Evolutionary conservation across 2,329 filamentous ascomycete species (phyloP).

Genomic region (Ophiocordyceps camponoti-rufipedis): DNA sequence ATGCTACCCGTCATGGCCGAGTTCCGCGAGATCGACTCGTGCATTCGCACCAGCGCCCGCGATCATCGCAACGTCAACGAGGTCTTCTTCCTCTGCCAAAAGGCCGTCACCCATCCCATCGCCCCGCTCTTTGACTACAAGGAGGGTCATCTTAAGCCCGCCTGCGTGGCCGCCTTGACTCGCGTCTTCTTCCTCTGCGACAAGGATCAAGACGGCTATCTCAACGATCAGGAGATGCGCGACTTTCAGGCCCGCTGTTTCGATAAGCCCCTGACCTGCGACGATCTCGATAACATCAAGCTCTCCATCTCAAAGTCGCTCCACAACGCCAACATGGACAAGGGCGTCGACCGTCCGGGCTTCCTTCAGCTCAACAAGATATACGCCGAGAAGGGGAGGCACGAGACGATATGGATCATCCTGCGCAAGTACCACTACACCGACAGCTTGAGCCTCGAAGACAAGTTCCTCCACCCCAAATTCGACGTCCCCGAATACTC

Average conservation of each 20-base stretch:
- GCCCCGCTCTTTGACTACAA: conserved; percentile 95
- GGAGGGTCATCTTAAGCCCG: conserved; percentile 72
- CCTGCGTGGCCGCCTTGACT: conserved; percentile 68
- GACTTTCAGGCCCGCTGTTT: conserved; percentile 88
- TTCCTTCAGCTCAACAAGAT: conserved; percentile 89
- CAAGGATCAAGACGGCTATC: conserved; percentile 83
- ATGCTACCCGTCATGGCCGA: conserved; percentile 97
- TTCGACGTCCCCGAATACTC: conserved; percentile 87
- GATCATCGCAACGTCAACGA: conserved; percentile 91
- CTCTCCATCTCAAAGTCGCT: conserved; percentile 56
- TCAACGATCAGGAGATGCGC: conserved; percentile 79
- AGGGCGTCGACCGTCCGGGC: conserved; percentile 63
- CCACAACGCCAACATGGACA: conserved; percentile 41
- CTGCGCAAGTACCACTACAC: conserved; percentile 90
- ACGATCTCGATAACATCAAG: conserved; percentile 86
- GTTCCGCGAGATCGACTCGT: conserved; percentile 97
- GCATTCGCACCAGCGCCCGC: conserved; percentile 81
- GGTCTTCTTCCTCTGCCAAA: conserved; percentile 95
- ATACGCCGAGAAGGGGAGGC: conserved; percentile 90
- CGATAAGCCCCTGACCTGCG: conserved; percentile 61
- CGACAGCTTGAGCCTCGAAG: conserved; percentile 80
- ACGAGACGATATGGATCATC: conserved; percentile 98
- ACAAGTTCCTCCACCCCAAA: conserved; percentile 79
- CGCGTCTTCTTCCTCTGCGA: conserved; percentile 93
- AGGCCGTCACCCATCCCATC: conserved; percentile 92